Evolutionary conservation across 1,139 yeast species (phyloP).

Genomic region (Taphrina sp.): DNA sequence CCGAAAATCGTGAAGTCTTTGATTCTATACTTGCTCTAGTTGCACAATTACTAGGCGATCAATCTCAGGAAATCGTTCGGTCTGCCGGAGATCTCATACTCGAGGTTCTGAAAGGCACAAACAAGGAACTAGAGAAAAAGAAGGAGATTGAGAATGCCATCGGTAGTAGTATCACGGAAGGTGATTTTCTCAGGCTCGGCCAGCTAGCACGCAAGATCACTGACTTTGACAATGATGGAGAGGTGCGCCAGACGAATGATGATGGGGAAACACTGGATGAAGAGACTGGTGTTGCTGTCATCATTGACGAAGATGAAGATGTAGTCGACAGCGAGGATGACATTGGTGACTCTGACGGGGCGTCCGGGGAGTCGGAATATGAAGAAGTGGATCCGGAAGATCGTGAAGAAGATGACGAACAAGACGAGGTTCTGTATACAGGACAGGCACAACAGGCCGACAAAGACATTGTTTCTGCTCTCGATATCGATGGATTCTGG

Average conservation of each 20-base stretch:
- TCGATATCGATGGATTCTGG: slow-evolving; percentile 54
- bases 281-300: slow-evolving; percentile 52
- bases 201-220: slow-evolving; percentile 56
- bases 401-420: slow-evolving; percentile 40
- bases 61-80: slow-evolving; percentile 55
- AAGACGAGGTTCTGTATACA: slow-evolving; percentile 36
- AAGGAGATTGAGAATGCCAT: slow-evolving; percentile 52
- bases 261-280: slow-evolving; percentile 43
- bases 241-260: slow-evolving; percentile 37
- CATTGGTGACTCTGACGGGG: slow-evolving; percentile 42
- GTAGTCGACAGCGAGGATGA: slow-evolving; percentile 45
- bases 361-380: slow-evolving; percentile 42
- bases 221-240: slow-evolving; percentile 52
- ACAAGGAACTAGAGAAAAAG: slow-evolving; percentile 49
- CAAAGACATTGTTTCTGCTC: slow-evolving; percentile 40
- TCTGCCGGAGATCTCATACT: slow-evolving; percentile 66
- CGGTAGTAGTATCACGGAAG: slow-evolving; percentile 50
- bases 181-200: slow-evolving; percentile 55
- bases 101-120: slow-evolving; percentile 57
- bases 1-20: slow-evolving; percentile 50
- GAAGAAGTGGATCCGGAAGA: slow-evolving; percentile 43
- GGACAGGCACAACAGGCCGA: slow-evolving; percentile 32
- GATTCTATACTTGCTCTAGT: slow-evolving; percentile 55
- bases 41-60: slow-evolving; percentile 54
- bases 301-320: slow-evolving; percentile 49